Base-by-base conservation (phyloP, 208 protist genomes). In the Zelonia costaricensis region DNA sequence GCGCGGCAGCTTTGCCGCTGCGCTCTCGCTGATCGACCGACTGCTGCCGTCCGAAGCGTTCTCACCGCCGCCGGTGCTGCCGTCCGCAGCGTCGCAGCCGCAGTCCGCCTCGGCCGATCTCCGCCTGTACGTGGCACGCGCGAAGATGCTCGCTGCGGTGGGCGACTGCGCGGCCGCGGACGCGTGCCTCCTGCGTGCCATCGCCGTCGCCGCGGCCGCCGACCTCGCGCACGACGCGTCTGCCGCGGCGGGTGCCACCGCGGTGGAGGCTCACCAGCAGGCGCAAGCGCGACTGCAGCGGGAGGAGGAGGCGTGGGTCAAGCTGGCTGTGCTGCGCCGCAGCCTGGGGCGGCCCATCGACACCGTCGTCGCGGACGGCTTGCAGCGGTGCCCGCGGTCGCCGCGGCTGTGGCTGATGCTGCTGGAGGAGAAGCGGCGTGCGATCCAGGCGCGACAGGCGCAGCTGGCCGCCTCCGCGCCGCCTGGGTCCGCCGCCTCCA, bases 321-420 rank as follows among this genome's bases (percentile, higher is more conserved):
- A 86, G 39, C 70, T 92, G 15, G 66, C 74, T 0, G 51, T 92
- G 28, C 73, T 87, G 60, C 79, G 64, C n/a, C 78, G 85, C 15
- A 86, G 78, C 51, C 53, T 31, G 16, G 62, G 59, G 31, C 53
- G 68, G 25, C 25, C 39, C 0, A 55, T 74, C 15, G 43, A 49
- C 3, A 43, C 16, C 9, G 27, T 80, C 8, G 22, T 80, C 43
- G 23, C 38, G 30, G 63, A 66, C 10, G 74, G 68, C 0, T 22
- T 82, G 20, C 36, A 27, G 13, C 46, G 49, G 51, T 80, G 71
- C 74, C 88, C 84, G 31, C 69, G 58, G 12, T 88, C 82, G 16
- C 60, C 60, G 18, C 54, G 70, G 33, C 62, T 94, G 31, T 94
- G 88, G 84, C 69, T 86, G 27, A 82, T 94, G 75, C 74, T 74